These are phyloP conservation scores for Heterobasidion parviporum DNA, from an alignment of 1,284 basidiomycete species.

Conservation along the genomic window DNA sequence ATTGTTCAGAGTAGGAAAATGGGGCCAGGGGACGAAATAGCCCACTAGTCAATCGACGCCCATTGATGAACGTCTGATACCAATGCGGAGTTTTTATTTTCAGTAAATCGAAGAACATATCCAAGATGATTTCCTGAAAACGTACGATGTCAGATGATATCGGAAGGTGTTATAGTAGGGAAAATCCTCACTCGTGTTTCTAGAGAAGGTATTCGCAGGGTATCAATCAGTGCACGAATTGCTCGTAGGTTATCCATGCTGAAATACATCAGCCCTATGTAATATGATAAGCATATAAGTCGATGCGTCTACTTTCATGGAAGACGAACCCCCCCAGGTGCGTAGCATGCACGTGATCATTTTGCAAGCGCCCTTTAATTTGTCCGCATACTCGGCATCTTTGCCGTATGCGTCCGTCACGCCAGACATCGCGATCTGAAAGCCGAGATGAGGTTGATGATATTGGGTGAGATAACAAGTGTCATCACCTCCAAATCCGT, in stretches of 20 bases:
- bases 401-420: constrained; percentile 90
- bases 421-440: constrained; percentile 74
- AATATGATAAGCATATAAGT: constrained; percentile 6
- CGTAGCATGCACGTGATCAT: constrained; percentile 81
- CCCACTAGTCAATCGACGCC: constrained; percentile 78
- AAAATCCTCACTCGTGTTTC: constrained; percentile 64
- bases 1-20: not conserved
- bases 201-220: constrained; percentile 80
- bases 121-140: constrained; percentile 78
- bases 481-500: constrained; percentile 78
- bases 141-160: constrained; percentile 1
- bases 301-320: not conserved
- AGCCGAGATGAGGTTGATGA: constrained; percentile 10
- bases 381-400: constrained; percentile 66
- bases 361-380: constrained; percentile 66
- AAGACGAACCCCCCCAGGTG: constrained; percentile 85
- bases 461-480: not conserved
- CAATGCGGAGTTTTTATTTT: constrained; percentile 86
- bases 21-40: constrained; percentile 4
- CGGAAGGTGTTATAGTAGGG: not conserved
- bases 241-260: constrained; percentile 86
- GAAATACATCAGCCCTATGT: constrained; percentile 83
- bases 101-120: constrained; percentile 92
- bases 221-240: constrained; percentile 79
- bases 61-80: constrained; percentile 87